Conservation (phyloP, 1,139 yeast genomes). For the Meyerozyma carpophila region DNA sequence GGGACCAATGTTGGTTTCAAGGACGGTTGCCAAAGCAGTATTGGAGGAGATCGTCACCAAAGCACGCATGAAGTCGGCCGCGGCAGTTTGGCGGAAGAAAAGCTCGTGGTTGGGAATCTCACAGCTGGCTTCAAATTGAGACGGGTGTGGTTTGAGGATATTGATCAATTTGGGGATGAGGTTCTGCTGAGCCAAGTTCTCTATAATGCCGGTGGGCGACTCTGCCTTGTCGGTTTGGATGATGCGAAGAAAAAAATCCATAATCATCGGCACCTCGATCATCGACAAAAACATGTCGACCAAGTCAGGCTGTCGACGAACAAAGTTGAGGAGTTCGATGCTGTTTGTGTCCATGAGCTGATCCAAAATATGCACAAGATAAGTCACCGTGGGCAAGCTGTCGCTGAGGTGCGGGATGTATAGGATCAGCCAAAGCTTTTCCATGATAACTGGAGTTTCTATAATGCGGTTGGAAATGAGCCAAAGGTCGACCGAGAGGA, state of each 20-base stretch:
- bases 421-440: slow-evolving; percentile 39
- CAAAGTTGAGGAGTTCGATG: slow-evolving; percentile 47
- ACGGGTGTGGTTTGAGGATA: slow-evolving; percentile 41
- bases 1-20: slow-evolving; percentile 42
- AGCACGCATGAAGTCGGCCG: slow-evolving; percentile 93
- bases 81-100: slow-evolving; percentile 80
- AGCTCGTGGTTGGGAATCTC: slow-evolving; percentile 27
- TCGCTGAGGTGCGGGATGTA: slow-evolving; percentile 33
- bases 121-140: slow-evolving; percentile 23
- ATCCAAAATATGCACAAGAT: slow-evolving; percentile 38
- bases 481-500: slow-evolving; percentile 41
- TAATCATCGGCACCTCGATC: slow-evolving; percentile 53
- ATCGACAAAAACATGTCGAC: slow-evolving; percentile 53
- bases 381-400: slow-evolving; percentile 36
- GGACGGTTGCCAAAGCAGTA: slow-evolving; percentile 41
- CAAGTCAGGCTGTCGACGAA: slow-evolving; percentile 44
- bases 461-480: slow-evolving; percentile 40
- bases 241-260: slow-evolving; percentile 52
- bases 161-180: slow-evolving; percentile 49
- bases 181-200: slow-evolving; percentile 44
- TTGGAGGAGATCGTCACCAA: slow-evolving; percentile 88
- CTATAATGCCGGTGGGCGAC: slow-evolving; percentile 58
- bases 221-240: slow-evolving; percentile 65
- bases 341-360: slow-evolving; percentile 44
- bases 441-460: slow-evolving; percentile 38